A percentile compares a stretch with the other conserved stretches of the same genome.
Evolutionary conservation across 2,329 filamentous ascomycete species (phyloP).

Genomic region (Alternaria brassicae): DNA sequence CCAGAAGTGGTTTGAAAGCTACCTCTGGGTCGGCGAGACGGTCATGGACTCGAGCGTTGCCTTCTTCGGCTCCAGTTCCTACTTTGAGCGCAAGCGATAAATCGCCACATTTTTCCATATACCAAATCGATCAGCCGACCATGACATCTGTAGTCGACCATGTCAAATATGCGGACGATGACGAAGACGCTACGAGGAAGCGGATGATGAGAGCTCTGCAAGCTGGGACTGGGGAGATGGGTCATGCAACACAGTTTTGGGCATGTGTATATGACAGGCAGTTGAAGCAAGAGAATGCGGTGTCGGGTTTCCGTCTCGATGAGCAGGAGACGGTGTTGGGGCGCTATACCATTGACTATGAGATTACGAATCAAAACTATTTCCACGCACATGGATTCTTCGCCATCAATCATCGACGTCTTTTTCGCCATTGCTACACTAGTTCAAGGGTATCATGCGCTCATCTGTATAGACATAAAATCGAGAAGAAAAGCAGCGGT

Average conservation of each 20-base stretch:
- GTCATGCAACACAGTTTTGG: not conserved
- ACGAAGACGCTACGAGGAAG: not conserved
- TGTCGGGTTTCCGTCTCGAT: conserved; percentile 1
- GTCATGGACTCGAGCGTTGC: conserved; percentile 98
- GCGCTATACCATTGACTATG: conserved; percentile 6
- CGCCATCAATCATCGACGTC: not conserved
- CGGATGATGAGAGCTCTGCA: not conserved
- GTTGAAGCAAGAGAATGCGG: not conserved
- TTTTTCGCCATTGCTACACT: not conserved
- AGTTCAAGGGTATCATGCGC: conserved; percentile 11
- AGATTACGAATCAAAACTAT: conserved; percentile 9
- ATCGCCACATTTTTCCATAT: not conserved
- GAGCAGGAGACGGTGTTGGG: conserved; percentile 7
- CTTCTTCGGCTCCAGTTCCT: conserved; percentile 84
- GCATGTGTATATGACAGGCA: not conserved
- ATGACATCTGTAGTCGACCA: too few relatives aligned
- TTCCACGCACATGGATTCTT: not conserved
- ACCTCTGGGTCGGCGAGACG: conserved; percentile 94
- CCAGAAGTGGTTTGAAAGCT: conserved; percentile 89
- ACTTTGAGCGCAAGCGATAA: conserved; percentile 83
- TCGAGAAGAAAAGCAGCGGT: not conserved
- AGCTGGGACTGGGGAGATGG: not conserved
- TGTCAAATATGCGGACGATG: not conserved
- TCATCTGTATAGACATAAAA: not conserved
- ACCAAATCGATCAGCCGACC: not conserved